Base-by-base conservation (phyloP, 192 early-diverging fungal genomes). In the Oehlia diaphana region DNA sequence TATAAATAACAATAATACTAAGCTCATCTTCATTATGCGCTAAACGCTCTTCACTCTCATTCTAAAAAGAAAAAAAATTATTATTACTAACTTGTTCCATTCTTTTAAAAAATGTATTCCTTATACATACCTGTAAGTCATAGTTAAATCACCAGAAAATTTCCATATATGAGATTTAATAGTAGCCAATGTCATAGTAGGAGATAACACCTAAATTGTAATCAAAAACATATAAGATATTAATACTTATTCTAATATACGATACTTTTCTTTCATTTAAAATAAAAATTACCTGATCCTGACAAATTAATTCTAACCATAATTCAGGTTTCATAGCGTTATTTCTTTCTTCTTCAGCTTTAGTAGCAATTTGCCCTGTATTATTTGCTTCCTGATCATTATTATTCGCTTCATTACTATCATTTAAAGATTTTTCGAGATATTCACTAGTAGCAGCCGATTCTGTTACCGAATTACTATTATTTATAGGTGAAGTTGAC, bases 101-200 rank as follows among this genome's bases (percentile, higher is more conserved):
- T 42, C 7, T 42, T 5, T 42, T 4, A 3, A 26, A 72, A n/a
- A 47, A 76, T 63, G 26, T 62, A 37, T 26, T 58, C 33, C 4
- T 65, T 61, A 9, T 78, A 47, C n/a, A 65, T 84, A 86, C 35
- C 88, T 82, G 75, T 91, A 91, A 10, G 84, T 83, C 63, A 91
- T 74, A 5, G 82, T 80, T 39, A 91, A 82, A 83, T 92, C 89
- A 62, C 92, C 90, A 61, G 85, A 37, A 1, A 85, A 76, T 80
- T 95, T 95, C 86, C 90, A 91, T 42, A 92, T 84, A 62, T 89
- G 84, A 63, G 92, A 86, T 61, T 88, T 86, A 35, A 93, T 87
- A 8, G 92, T 91, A 3, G 92, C 92, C 70, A 95, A 72, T 9
- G 94, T 95, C 88, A 89, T 92, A 16, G 89, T 91, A 4, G 90